Evolutionary conservation across 2,329 filamentous ascomycete genomes (phyloP), one percentile per base, ranked within the genome.

Genomic region (Fusarium sacchari): DNA sequence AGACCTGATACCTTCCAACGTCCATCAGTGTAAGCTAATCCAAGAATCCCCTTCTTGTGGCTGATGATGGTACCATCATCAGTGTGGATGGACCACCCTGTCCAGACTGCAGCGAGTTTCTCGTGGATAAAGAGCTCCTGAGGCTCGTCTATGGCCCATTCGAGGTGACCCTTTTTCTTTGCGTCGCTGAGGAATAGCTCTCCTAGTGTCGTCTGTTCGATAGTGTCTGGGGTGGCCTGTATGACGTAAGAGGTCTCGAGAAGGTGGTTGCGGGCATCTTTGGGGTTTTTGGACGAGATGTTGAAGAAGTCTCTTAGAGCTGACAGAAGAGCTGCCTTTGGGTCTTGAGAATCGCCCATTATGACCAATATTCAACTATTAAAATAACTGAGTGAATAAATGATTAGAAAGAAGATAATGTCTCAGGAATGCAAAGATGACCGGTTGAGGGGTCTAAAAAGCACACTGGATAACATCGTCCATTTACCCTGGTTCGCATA

Each of bases 231-330:
- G 7, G 49, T 56, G 7, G 57, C 50, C 26, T 69, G 64, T 13
- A 69, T 63, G 49, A 57, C 66, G 57, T 69, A 69, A 22, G 66
- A 69, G 39, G 58, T n/a, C 37, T 69, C 47, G 18, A 68, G 65
- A 14, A 69, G 49, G 32, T 64, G 28, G 26, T 63, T 32, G 34
- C 22, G 22, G 14, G 42, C 57, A 26, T 64, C 28, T n/a, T 40
- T 0, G 14, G 24, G 18, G 22, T 11, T 26, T 9, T 42, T 10
- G 18, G 56, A 28, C 6, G 58, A 64, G 24, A 43, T 8, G 5
- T 64, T 57, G 18, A 69, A 63, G 43, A 69, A 69, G 15, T 52
- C 24, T 8, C 49, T 26, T 17, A 69, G 39, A 10, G 64, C n/a
- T 7, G 49, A 64, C 5, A 69, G 37, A 12, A 72, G 34, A 1